A percentile compares a stretch with the other conserved stretches of the same genome.
phyloP scores from a whole-genome alignment of 1,139 yeast species.

The Casaregolazyma lundiana region DNA sequence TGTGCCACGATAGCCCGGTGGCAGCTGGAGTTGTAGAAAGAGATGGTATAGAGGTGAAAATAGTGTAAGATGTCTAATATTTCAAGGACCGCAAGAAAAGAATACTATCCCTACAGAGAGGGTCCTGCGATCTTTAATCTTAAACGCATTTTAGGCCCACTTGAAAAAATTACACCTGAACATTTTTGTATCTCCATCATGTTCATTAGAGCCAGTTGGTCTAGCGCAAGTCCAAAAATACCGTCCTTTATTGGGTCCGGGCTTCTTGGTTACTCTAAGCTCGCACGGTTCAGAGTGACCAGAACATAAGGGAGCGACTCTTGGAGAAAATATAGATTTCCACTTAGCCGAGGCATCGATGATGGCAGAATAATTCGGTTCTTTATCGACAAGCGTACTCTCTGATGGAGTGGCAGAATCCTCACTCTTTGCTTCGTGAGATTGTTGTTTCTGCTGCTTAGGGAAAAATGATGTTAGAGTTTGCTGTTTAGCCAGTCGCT shows the following conservation, averaged over 20 bases:
- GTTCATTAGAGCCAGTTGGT: slow-evolving; percentile 30
- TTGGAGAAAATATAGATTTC: slow-evolving; percentile 28
- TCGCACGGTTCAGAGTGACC: slow-evolving; percentile 36
- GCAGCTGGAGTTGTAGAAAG: too few relatives aligned
- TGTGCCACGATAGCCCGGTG: too few relatives aligned
- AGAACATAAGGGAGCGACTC: slow-evolving; percentile 29
- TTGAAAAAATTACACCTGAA: slow-evolving; percentile 35
- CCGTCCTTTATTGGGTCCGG: slow-evolving; percentile 37
- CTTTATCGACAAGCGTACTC: not conserved
- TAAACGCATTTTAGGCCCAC: slow-evolving; percentile 24
- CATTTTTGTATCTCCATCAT: slow-evolving; percentile 17
- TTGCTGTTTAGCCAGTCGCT: slow-evolving; percentile 4
- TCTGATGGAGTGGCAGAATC: not conserved
- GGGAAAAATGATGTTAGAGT: slow-evolving; percentile 9
- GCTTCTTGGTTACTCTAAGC: slow-evolving; percentile 30
- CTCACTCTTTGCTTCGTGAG: not conserved
- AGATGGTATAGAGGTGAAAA: too few relatives aligned
- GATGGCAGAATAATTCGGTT: not conserved
- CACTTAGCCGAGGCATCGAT: slow-evolving; percentile 19
- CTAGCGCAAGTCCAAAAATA: slow-evolving; percentile 38
- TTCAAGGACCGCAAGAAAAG: too few relatives aligned
- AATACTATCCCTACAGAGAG: too few relatives aligned
- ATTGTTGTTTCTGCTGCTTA: not conserved
- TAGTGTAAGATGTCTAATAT: too few relatives aligned
- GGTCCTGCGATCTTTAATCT: not conserved